Percentiles rank a stretch among this genome's conserved stretches.
phyloP scores from a whole-genome alignment of 2,329 filamentous ascomycete genomes.

The Ilyonectria robusta region DNA sequence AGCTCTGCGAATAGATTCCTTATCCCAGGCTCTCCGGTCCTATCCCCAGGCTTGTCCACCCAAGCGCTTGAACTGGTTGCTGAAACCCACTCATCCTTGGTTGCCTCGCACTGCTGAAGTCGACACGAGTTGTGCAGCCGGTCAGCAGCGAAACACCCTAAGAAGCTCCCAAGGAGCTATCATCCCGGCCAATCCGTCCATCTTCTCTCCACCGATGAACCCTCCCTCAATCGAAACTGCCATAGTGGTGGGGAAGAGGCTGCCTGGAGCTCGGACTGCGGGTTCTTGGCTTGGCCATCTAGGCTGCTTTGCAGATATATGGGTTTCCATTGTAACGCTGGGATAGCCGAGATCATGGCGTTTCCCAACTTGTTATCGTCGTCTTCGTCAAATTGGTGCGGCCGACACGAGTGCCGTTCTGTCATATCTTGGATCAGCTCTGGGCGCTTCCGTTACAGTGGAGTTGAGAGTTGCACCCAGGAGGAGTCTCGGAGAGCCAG shows the following conservation, averaged over 20 bases:
- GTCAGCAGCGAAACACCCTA: constrained; percentile 8
- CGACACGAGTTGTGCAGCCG: constrained; percentile 27
- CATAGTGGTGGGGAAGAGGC: constrained; percentile 10
- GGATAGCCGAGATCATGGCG: constrained; percentile 11
- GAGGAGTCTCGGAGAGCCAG: background rate
- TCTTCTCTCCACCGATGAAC: constrained; percentile 1
- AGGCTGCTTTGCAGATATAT: constrained; percentile 1
- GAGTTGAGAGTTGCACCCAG: constrained; percentile 11
- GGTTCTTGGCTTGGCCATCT: constrained; percentile 13
- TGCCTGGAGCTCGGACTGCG: background rate
- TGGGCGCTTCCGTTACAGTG: constrained; percentile 8
- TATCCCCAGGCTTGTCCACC: background rate
- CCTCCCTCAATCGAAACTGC: constrained; percentile 14
- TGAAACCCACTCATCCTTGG: constrained; percentile 11
- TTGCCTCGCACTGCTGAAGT: constrained; percentile 4
- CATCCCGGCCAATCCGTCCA: background rate
- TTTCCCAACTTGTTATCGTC: background rate
- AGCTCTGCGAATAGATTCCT: background rate
- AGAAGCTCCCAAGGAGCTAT: background rate
- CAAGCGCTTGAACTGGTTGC: background rate
- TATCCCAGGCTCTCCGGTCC: background rate
- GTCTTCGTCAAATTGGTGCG: background rate
- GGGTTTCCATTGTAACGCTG: constrained; percentile 16
- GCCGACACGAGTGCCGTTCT: background rate
- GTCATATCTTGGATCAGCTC: constrained; percentile 4